Evolutionary conservation across 805 yeast genomes (phyloP), one percentile per base, ranked within the genome.

Genomic region (Wickerhamiella sergipiensis): DNA sequence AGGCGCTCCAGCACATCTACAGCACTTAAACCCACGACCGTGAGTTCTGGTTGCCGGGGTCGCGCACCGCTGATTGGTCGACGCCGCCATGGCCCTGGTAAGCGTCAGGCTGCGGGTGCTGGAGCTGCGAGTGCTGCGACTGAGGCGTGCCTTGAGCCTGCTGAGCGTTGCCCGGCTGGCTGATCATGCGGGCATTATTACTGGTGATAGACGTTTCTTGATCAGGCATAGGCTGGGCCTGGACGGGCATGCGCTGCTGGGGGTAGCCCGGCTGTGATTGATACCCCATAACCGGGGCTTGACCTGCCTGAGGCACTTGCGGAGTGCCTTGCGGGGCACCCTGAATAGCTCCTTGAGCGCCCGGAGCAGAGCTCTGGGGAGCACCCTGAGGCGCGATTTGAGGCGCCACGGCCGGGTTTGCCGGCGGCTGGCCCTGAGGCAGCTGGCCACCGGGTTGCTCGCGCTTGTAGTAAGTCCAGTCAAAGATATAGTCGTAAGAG

Each of bases 401-500:
- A 8, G 26, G 26, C 4, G 33, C 33, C 4, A 29, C 15, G 4
- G 33, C 33, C 3, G 33, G 33, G 9, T 29, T 29, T 8, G 33
- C 40, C 40, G 40, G 40, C 5, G 19, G 44, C 44, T 40, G 44
- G 26, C 26, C 26, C 46, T 22, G 29, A 15, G 22, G 36, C 19
- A 6, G 46, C 9, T 23, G 33, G 6, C 13, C 17, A 5, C 24
- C 19, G 9, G 46, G 44, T 18, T 40, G 44, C 26, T 43, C 46
- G 31, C 46, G 46, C 46, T 43, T 43, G 38, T 45, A 19, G n/a
- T 45, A 45, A 7, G 47, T 90, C 98, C 98, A 90, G 69, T 90
- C 98, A 68, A 88, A 90, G 21, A 92, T 80, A 67, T 88, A 90
- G 69, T 90, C 97, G 67, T 89, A 90, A 59, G 83, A 80, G 67